Percentiles rank a stretch among this genome's conserved stretches.
Evolutionary conservation across 345 rosid genomes (phyloP).

Genomic region (Pelargonium nanum): DNA sequence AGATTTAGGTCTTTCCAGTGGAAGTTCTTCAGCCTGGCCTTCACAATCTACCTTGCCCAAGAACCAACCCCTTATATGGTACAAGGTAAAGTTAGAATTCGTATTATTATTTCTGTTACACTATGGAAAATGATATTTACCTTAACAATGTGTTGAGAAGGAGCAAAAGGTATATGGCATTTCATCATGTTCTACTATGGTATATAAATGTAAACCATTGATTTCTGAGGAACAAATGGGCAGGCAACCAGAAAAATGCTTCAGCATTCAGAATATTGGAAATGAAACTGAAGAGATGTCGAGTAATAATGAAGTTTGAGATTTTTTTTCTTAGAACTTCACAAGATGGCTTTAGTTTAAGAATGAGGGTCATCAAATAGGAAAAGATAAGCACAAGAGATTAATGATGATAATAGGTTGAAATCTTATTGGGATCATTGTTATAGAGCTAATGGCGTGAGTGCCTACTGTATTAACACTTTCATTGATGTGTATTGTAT

Average conservation of each 20-base stretch:
- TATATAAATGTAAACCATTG: too few species aligned
- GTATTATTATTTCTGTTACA: neutral
- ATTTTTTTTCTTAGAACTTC: neutral
- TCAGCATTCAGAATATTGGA: too few species aligned
- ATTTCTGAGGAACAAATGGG: neutral
- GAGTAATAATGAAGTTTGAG: neutral
- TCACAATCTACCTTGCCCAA: constrained; percentile 59
- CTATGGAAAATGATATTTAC: neutral
- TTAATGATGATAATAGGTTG: neutral
- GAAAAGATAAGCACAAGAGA: neutral
- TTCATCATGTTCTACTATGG: too few species aligned
- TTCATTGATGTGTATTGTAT: too few species aligned
- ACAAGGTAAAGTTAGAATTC: constrained; percentile 49
- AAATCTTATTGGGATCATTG: too few species aligned
- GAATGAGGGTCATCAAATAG: neutral
- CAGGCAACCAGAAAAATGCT: neutral
- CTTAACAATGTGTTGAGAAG: neutral
- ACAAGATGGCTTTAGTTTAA: neutral
- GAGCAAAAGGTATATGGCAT: too few species aligned
- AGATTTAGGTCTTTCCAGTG: constrained; percentile 47
- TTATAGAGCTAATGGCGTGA: too few species aligned
- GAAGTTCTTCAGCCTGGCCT: constrained; percentile 64
- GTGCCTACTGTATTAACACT: too few species aligned
- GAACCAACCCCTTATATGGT: constrained; percentile 77
- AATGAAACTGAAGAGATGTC: too few species aligned